Base-by-base conservation (phyloP, 2,329 filamentous ascomycete species). In the Lachnellula cervina region DNA sequence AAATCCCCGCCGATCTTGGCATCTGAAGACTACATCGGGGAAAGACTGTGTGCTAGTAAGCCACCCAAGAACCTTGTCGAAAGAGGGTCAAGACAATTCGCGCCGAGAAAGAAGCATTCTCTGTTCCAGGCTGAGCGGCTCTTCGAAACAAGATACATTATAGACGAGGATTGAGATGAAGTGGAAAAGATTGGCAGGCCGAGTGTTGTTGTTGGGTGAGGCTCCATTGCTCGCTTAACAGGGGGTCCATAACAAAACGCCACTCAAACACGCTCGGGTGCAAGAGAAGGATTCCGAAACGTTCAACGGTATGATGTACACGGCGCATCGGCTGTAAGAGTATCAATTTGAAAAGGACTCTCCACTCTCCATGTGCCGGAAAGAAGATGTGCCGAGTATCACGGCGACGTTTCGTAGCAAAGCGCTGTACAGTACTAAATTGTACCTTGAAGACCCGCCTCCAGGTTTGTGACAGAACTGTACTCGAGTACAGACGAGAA, bases 261-360 rank as follows among this genome's bases (percentile, higher is more conserved):
- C 37, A 38, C 56, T 64, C 60, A 66, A 65, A 65, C 64, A 51
- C 32, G 34, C 45, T 62, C 59, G 59, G 61, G 61, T 62, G 55
- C 60, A 64, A 50, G 43, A 23, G 28, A 19, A 25, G 49, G 57
- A 55, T 34, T 53, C 54, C 42, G 60, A 59, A 60, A 55, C 58
- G 23, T 32, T 21, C 37, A 42, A n/a, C 17, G n/a, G 23, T 42
- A 17, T 42, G 49, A 51, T 42, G 38, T 32, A 17, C 37, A 38
- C 38, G 49, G 44, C 44, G 44, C 23, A 17, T 13, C 19, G 2
- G 44, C 44, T 16, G 13, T 16, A 5, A 46, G 19, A 25, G 25
- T 25, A 28, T 46, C 21, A 28, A 14, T n/a, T 6, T 14, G 21
- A 25, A 28, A 34, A 46, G 2, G 5, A 32, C 13, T 16, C 44